Evolutionary conservation across 148 eudicot species (phyloP).

Genomic region (Selenicereus undatus): DNA sequence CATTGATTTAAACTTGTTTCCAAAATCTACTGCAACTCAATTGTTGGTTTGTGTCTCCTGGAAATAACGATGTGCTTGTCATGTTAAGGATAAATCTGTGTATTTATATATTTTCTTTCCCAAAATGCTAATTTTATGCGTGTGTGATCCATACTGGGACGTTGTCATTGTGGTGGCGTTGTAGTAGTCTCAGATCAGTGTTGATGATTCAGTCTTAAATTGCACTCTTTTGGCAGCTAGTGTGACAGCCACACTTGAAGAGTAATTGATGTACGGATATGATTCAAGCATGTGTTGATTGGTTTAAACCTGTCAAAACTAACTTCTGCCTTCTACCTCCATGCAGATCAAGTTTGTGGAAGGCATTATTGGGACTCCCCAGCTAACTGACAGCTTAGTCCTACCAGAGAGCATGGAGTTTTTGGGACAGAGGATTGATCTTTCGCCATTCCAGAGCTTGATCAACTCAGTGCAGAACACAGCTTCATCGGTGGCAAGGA

Average conservation of each 20-base stretch:
- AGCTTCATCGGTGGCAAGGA: slow-evolving; percentile 74
- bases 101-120: too few species aligned
- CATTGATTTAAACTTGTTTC: not conserved
- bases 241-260: too few species aligned
- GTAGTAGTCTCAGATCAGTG: not conserved
- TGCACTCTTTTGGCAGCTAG: too few species aligned
- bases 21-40: not conserved
- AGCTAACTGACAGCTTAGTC: slow-evolving; percentile 67
- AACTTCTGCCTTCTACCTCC: not conserved
- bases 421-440: slow-evolving; percentile 76
- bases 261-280: too few species aligned
- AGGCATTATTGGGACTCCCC: slow-evolving; percentile 88
- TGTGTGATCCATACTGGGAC: not conserved
- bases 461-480: slow-evolving; percentile 70
- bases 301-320: not conserved
- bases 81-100: too few species aligned
- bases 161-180: too few species aligned
- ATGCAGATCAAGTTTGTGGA: slow-evolving; percentile 74
- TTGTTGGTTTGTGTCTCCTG: too few species aligned
- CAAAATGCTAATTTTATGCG: too few species aligned
- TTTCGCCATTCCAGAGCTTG: slow-evolving; percentile 67
- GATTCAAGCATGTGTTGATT: not conserved
- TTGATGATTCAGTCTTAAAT: not conserved
- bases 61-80: too few species aligned
- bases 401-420: slow-evolving; percentile 76